Base-by-base conservation (phyloP, 176 grass and related monocot genomes). In the Aechmea fasciata region DNA sequence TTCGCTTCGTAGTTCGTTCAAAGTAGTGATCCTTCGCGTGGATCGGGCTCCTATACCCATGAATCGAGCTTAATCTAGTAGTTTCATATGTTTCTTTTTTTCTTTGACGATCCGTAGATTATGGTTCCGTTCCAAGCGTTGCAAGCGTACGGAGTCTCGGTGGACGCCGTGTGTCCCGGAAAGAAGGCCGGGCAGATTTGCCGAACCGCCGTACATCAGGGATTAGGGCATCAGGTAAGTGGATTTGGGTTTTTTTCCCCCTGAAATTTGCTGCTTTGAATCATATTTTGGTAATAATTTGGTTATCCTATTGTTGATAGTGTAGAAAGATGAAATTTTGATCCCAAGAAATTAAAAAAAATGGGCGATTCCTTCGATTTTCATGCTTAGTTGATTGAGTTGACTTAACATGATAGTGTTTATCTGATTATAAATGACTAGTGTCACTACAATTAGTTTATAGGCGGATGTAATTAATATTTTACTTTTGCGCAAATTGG, bases 121-220 rank as follows among this genome's bases (percentile, higher is more conserved):
- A 99, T 90, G 94, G 86, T 99, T 20, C 94, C 94, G 41, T 99
- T 93, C 75, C 94, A 93, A 85, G 82, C 87, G 48, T 81, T 99
- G 76, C 94, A 93, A 75, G 94, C 94, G 65, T 99, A 87, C 47
- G 94, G 94, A 62, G 49, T 90, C 18, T 52, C 71, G 51, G 84
- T 99, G 24, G 87, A 93, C n/a, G 89, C 87, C 15, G 84, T 77
- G 79, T 99, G 94, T 74, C 94, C 94, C 8, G 80, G 94, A 54
- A 99, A 93, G 94, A 90, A 85, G 80, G 80, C 86, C 66, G 87
- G 94, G 52, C 75, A 99, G 57, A 26, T 84, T 50, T 99, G 94
- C 80, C 94, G 87, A 52, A 99, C 94, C 19, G 52, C 84, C 71
- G 87, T 99, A 23, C 84, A 90, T 71, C 80, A 90, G 68, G 71